Conservation (phyloP, 1,284 basidiomycete species). For the Trichosporon coremiiforme region DNA sequence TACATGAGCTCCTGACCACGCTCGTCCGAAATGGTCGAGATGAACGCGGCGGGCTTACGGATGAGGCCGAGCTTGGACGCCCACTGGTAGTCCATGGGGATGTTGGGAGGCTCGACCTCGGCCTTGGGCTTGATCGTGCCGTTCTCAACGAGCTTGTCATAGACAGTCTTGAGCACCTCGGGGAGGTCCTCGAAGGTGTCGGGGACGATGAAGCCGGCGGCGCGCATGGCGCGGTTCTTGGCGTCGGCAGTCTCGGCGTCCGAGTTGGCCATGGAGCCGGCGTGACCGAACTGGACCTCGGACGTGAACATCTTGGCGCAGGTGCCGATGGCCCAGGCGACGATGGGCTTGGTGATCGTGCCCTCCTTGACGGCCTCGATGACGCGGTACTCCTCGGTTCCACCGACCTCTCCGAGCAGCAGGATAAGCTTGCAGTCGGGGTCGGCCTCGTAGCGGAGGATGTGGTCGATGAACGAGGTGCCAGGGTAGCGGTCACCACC, state of each 20-base stretch:
- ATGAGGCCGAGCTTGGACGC: conserved; percentile 97
- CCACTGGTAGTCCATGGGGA: conserved; percentile 99
- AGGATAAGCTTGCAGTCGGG: conserved; percentile 99
- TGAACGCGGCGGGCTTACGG: conserved; percentile 98
- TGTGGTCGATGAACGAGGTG: conserved; percentile 98
- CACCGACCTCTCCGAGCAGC: conserved; percentile 96
- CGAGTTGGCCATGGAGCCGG: conserved; percentile 97
- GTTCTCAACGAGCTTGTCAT: conserved; percentile 74
- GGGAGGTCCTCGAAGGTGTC: conserved; percentile 98
- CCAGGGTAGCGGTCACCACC: conserved; percentile 99
- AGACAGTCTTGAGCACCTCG: conserved; percentile 76
- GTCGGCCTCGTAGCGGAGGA: conserved; percentile 95
- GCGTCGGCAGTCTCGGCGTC: conserved; percentile 95
- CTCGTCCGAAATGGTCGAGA: conserved; percentile 99
- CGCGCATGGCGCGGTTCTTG: conserved; percentile 95
- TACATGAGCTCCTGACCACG: conserved; percentile 98
- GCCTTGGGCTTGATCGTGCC: conserved; percentile 72
- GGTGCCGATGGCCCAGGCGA: conserved; percentile 99
- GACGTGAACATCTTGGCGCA: conserved; percentile 99
- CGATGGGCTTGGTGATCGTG: conserved; percentile 95
- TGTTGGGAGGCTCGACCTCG: conserved; percentile 89
- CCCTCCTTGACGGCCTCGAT: conserved; percentile 96
- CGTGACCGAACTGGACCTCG: conserved; percentile 99
- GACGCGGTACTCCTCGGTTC: conserved; percentile 98
- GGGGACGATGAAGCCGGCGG: conserved; percentile 93